Conservation (phyloP, 768 basidiomycete genomes). For the Tephrocybe sp. region DNA sequence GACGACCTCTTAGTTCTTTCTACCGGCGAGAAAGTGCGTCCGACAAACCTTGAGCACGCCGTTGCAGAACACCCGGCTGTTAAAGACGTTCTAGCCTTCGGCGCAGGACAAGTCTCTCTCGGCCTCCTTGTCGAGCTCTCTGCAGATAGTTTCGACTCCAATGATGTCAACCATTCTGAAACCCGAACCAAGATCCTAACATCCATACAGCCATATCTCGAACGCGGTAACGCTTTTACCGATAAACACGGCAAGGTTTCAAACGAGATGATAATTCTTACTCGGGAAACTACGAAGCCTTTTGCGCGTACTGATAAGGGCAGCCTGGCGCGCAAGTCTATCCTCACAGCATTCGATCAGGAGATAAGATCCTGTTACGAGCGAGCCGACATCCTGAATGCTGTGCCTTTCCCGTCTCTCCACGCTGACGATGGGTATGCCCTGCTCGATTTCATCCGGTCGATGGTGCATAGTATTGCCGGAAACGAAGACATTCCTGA, state of each 20-base stretch:
- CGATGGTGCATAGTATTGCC: conserved; percentile 22
- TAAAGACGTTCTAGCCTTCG: conserved; percentile 37
- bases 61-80: conserved; percentile 36
- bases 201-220: conserved; percentile 30
- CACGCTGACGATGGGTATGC: conserved; percentile 18
- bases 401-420: conserved; percentile 25
- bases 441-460: conserved; percentile 21
- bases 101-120: conserved; percentile 31
- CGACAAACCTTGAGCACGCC: conserved; percentile 30
- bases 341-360: conserved; percentile 27
- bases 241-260: conserved; percentile 38
- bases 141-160: conserved; percentile 9
- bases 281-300: conserved; percentile 27
- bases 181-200: conserved; percentile 18
- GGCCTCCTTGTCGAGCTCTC: conserved; percentile 37
- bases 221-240: conserved; percentile 32
- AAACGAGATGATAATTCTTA: conserved; percentile 38
- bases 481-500: conserved; percentile 22
- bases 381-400: conserved; percentile 21
- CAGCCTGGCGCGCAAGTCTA: conserved; percentile 33
- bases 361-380: conserved; percentile 36
- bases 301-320: conserved; percentile 39
- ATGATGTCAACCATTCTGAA: conserved; percentile 17
- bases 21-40: conserved; percentile 42
- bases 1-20: conserved; percentile 43